Evolutionary conservation across 805 yeast species (phyloP).

Genomic region (Saccharomycopsis vini): DNA sequence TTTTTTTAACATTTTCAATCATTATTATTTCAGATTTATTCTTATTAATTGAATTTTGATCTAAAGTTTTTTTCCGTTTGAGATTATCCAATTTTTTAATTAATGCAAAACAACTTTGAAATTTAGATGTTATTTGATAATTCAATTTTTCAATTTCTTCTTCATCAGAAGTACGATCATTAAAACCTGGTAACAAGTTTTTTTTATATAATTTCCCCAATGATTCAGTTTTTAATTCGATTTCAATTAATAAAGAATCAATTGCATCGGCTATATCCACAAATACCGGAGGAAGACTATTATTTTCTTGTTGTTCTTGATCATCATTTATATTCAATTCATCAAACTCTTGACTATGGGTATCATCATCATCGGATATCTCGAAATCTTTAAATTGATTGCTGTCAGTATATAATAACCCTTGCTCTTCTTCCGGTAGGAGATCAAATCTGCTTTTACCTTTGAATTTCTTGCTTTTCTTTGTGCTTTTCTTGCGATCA

Average conservation of each 20-base stretch:
- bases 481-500: constrained; percentile 3
- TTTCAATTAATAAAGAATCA: constrained; percentile 48
- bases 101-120: constrained; percentile 70
- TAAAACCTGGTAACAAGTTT: constrained; percentile 79
- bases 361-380: constrained; percentile 25
- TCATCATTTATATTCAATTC: constrained; percentile 23
- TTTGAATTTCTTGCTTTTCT: not conserved
- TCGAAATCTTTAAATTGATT: constrained; percentile 22
- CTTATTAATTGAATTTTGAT: constrained; percentile 23
- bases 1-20: constrained; percentile 72
- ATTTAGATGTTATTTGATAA: constrained; percentile 59
- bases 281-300: constrained; percentile 67
- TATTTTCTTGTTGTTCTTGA: constrained; percentile 37
- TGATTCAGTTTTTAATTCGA: constrained; percentile 46
- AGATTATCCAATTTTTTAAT: constrained; percentile 56
- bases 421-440: constrained; percentile 48
- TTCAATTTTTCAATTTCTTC: constrained; percentile 71
- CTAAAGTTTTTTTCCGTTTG: constrained; percentile 30
- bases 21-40: constrained; percentile 45
- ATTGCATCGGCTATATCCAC: constrained; percentile 65
- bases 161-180: constrained; percentile 71
- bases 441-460: constrained; percentile 27
- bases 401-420: constrained; percentile 31
- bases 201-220: constrained; percentile 68
- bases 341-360: constrained; percentile 22